A percentile compares a stretch with the other conserved stretches of the same genome.
phyloP scores from a whole-genome alignment of 2,329 filamentous ascomycete genomes.

The Beauveria scarabaeidicola region DNA sequence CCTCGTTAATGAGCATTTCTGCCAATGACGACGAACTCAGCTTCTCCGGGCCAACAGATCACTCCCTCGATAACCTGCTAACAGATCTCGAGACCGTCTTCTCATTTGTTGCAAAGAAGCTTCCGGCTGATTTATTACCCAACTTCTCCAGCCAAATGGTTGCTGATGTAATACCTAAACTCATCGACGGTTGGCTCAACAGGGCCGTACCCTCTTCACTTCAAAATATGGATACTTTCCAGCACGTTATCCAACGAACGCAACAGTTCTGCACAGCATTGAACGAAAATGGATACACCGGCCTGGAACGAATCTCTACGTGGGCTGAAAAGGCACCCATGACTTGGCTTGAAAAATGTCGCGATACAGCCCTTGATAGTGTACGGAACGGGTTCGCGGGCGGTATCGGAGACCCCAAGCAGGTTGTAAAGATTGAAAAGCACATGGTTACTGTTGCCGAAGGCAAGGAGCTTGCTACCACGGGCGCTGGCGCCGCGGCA shows the following conservation, averaged over 20 bases:
- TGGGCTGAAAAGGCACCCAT: conserved; percentile 76
- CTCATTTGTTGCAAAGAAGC: conserved; percentile 39
- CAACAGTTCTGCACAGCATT: conserved; percentile 56
- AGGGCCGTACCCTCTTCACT: conserved; percentile 68
- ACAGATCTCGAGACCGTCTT: conserved; percentile 44
- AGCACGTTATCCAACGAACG: conserved; percentile 58
- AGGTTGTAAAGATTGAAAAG: conserved; percentile 78
- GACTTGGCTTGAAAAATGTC: conserved; percentile 78
- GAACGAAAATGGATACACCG: conserved; percentile 52
- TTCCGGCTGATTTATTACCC: conserved; percentile 47
- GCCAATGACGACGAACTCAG: conserved; percentile 34
- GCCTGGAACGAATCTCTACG: conserved; percentile 55
- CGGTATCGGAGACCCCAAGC: conserved; percentile 57
- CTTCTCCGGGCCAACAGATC: conserved; percentile 34
- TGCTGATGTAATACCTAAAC: conserved; percentile 54
- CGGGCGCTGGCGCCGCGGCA: conserved; percentile 35
- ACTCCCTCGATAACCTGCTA: conserved; percentile 42
- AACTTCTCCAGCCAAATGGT: conserved; percentile 63
- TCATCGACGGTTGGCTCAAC: conserved; percentile 69
- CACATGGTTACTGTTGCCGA: conserved; percentile 63
- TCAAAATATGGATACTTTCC: conserved; percentile 61
- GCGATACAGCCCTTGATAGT: conserved; percentile 68
- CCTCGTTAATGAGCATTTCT: conserved; percentile 31
- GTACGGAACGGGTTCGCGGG: conserved; percentile 60
- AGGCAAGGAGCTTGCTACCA: conserved; percentile 55